Conservation (phyloP, 352 stramenopile genomes). For the Phytophthora cryptogea region DNA sequence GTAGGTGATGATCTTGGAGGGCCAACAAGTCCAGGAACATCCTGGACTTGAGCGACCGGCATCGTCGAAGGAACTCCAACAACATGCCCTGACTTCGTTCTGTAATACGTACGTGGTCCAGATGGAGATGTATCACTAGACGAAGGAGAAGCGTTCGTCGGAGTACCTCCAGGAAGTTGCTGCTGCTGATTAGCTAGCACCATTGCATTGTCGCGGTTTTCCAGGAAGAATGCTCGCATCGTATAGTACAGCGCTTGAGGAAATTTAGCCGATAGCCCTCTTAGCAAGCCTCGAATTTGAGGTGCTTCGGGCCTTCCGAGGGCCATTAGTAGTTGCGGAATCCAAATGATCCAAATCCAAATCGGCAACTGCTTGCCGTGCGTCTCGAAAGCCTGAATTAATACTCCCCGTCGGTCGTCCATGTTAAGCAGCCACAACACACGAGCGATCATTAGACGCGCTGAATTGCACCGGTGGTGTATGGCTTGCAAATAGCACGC, state of each 20-base stretch:
- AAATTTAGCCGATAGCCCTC: constrained; percentile 92
- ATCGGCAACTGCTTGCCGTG: constrained; percentile 94
- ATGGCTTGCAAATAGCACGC: constrained; percentile 94
- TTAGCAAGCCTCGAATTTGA: constrained; percentile 83
- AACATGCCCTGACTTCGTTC: constrained; percentile 81
- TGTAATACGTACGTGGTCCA: constrained; percentile 60
- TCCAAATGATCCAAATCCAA: constrained; percentile 99
- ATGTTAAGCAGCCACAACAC: constrained; percentile 92
- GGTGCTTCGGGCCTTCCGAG: constrained; percentile 92
- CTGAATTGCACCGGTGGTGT: constrained; percentile 89
- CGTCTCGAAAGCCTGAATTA: constrained; percentile 92
- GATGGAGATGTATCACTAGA: constrained; percentile 28
- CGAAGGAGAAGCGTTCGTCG: constrained; percentile 29
- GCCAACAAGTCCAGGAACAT: constrained; percentile 76
- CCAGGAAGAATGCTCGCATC: constrained; percentile 97
- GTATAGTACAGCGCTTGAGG: constrained; percentile 99
- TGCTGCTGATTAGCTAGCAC: constrained; percentile 46
- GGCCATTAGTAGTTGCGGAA: constrained; percentile 96
- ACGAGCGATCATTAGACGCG: constrained; percentile 88
- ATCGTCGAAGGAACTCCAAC: constrained; percentile 70
- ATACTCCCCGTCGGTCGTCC: constrained; percentile 75
- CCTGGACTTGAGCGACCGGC: constrained; percentile 61
- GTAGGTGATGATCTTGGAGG: constrained; percentile 61
- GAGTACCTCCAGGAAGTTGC: constrained; percentile 16
- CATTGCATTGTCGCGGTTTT: constrained; percentile 93